phyloP scores from a whole-genome alignment of 2,329 filamentous ascomycete species.

The Paraphaeosphaeria minitans region DNA sequence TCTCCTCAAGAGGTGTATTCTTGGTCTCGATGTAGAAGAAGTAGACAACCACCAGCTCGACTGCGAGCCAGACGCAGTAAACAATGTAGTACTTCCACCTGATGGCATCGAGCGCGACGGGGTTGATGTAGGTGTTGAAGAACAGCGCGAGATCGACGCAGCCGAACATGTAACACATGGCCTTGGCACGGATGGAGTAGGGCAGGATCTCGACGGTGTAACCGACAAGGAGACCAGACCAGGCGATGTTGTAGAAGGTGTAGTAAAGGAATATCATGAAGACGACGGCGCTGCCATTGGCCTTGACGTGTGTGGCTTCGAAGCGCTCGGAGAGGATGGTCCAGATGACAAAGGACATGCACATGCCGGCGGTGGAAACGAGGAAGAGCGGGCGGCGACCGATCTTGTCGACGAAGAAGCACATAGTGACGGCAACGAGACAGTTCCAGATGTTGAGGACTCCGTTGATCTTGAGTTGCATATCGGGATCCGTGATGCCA shows the following conservation, averaged over 20 bases:
- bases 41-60: constrained; percentile 39
- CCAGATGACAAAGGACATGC: constrained; percentile 44
- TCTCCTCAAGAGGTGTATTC: constrained; percentile 32
- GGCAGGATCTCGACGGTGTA: constrained; percentile 59
- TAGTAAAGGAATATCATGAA: constrained; percentile 58
- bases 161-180: constrained; percentile 53
- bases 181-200: constrained; percentile 56
- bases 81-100: constrained; percentile 54
- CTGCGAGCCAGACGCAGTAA: constrained; percentile 42
- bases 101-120: constrained; percentile 47
- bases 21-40: constrained; percentile 36
- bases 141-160: constrained; percentile 54
- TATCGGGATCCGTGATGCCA: constrained; percentile 42
- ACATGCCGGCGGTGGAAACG: constrained; percentile 44
- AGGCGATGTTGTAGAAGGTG: constrained; percentile 61
- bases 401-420: constrained; percentile 56
- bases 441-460: constrained; percentile 65
- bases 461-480: constrained; percentile 49
- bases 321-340: constrained; percentile 44
- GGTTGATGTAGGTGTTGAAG: constrained; percentile 52
- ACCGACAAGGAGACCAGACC: constrained; percentile 63
- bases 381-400: constrained; percentile 64
- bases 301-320: constrained; percentile 26
- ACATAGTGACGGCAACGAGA: constrained; percentile 56
- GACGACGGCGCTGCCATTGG: constrained; percentile 53